These are phyloP conservation scores for Oryza officinalis DNA, from an alignment of 176 grass and related monocot genomes.

Conservation along the genomic window DNA sequence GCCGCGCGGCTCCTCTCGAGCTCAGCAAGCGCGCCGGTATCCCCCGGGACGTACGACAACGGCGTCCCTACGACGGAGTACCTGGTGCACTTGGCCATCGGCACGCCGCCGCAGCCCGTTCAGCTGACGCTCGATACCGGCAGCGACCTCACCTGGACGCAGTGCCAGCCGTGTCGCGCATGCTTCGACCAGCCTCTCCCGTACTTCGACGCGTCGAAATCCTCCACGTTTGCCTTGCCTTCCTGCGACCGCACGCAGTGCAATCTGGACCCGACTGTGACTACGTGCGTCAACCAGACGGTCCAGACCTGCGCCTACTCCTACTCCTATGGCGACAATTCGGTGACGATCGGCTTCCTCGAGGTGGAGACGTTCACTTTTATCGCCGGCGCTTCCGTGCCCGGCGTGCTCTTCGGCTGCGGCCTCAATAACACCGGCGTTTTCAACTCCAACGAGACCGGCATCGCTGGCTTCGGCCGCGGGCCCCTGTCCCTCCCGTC, in stretches of 20 bases:
- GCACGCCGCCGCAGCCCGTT: slow-evolving; percentile 52
- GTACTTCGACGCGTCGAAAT: slow-evolving; percentile 6
- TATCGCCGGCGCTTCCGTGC: background rate
- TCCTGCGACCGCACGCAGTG: slow-evolving; percentile 22
- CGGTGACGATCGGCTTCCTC: slow-evolving; percentile 36
- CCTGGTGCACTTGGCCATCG: slow-evolving; percentile 36
- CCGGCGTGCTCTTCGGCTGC: slow-evolving; percentile 40
- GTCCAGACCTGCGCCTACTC: slow-evolving; percentile 15
- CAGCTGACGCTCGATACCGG: slow-evolving; percentile 54
- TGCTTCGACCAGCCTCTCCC: slow-evolving; percentile 26
- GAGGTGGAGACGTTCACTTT: slow-evolving; percentile 45
- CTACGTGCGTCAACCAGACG: background rate
- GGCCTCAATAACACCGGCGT: slow-evolving; percentile 29
- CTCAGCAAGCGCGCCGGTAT: background rate
- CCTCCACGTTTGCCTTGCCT: slow-evolving; percentile 30
- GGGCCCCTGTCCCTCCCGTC: slow-evolving; percentile 40
- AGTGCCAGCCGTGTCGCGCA: slow-evolving; percentile 31
- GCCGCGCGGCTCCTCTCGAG: background rate
- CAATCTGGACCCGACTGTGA: background rate
- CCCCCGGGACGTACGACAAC: background rate
- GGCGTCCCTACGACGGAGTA: slow-evolving; percentile 36
- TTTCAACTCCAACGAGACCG: slow-evolving; percentile 44
- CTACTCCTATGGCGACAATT: slow-evolving; percentile 28
- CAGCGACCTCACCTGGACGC: slow-evolving; percentile 57
- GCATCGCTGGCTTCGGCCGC: slow-evolving; percentile 44